Base-by-base conservation (phyloP, 2,329 filamentous ascomycete genomes). In the Teratosphaeria nubilosa region DNA sequence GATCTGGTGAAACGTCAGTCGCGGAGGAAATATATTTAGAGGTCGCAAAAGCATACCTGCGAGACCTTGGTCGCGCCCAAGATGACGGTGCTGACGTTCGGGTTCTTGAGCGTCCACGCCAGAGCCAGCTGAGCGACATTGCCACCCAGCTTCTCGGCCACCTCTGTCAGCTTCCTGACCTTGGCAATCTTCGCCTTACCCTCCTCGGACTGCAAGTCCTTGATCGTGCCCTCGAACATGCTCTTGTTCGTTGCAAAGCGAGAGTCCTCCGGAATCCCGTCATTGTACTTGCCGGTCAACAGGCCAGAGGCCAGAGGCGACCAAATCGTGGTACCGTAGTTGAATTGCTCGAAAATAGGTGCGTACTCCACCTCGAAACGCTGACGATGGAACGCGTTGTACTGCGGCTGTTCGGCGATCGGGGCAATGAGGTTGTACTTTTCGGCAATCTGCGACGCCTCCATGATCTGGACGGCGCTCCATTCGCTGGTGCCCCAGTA, bases 401-500 rank as follows among this genome's bases (percentile, higher is more conserved):
- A 84, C 65, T 83, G 80, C 16, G 81, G 81, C 70, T 80, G 78
- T 64, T 80, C 77, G 51, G 73, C 77, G 37, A 80, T 74, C 1
- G 78, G 78, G 1, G 81, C 81, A 61, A 85, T 83, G 41, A 85
- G 76, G 70, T 83, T 80, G 73, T 84, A 81, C 68, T 75, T 75
- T 65, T 80, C 77, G 16, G 79, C 80, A 50, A 82, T 76, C 55
- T 74, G 71, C 34, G 76, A 79, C 50, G 83, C 83, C 70, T 85
- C 81, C 60, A 76, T 77, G 69, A 85, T 85, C 72, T 85, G 80
- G 31, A 72, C 70, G 6, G 82, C 81, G 52, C 72, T 76, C 82
- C 82, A 86, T 68, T 85, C 82, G 0, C 77, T 80, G 0, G 83
- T 86, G 52, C 83, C 82, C 81, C 82, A 85, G 74, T 85, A 85